A percentile compares a stretch with the other conserved stretches of the same genome.
Evolutionary conservation across 2,329 filamentous ascomycete species (phyloP).

Genomic region (Malbranchea cinnamomea): DNA sequence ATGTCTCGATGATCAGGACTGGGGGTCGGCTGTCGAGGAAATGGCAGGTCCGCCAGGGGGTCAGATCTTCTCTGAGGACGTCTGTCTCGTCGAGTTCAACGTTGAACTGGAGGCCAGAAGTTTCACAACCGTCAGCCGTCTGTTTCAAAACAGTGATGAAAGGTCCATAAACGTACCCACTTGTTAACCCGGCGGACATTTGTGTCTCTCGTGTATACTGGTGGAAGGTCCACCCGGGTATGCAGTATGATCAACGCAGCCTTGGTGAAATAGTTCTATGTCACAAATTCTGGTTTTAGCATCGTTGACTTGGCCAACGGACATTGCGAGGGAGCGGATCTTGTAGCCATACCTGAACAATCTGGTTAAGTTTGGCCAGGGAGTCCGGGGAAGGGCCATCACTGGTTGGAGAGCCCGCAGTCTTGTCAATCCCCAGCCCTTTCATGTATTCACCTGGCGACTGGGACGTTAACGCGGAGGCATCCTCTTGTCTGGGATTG

Average conservation of each 20-base stretch:
- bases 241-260: slow-evolving; percentile 71
- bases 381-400: slow-evolving; percentile 45
- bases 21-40: slow-evolving; percentile 63
- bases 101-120: slow-evolving; percentile 70
- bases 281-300: slow-evolving; percentile 18
- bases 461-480: slow-evolving; percentile 34
- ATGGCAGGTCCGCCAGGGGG: slow-evolving; percentile 67
- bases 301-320: slow-evolving; percentile 18
- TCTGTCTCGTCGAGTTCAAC: slow-evolving; percentile 88
- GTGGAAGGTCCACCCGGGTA: slow-evolving; percentile 57
- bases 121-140: too few species aligned
- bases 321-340: slow-evolving; percentile 4
- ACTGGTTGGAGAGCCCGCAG: slow-evolving; percentile 27
- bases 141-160: neutral
- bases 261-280: slow-evolving; percentile 81
- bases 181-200: slow-evolving; percentile 57
- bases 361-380: slow-evolving; percentile 73
- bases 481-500: slow-evolving; percentile 70
- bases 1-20: slow-evolving; percentile 79
- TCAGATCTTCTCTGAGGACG: slow-evolving; percentile 66
- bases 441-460: slow-evolving; percentile 34
- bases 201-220: slow-evolving; percentile 40
- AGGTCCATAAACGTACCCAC: slow-evolving; percentile 50
- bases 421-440: slow-evolving; percentile 36
- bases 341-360: slow-evolving; percentile 56